Base-by-base conservation (phyloP, 352 stramenopile species). In the Aphanomyces euteiches region DNA sequence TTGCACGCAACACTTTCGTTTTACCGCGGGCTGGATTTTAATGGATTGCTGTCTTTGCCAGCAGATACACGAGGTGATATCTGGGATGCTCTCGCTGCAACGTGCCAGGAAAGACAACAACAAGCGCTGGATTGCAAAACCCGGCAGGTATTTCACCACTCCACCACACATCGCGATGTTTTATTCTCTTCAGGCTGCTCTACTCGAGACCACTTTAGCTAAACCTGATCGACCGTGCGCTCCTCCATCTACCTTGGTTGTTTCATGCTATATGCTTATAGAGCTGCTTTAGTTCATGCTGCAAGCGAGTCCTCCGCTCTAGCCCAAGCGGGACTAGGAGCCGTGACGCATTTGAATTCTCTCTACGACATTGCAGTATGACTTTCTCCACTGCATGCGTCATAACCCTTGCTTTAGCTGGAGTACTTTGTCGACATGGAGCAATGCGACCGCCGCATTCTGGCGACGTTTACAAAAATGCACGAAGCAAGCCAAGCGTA, bases 371-470 rank as follows among this genome's bases (percentile, higher is more conserved):
- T 50, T 1, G 64, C 64, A 17, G 64, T 70, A 7, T 17, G 37
- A 50, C 59, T 17, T 8, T 40, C 10, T 38, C 15, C 15, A 15
- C 28, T 40, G 17, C 19, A 59, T 43, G 19, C 15, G 28, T 61
- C 53, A 28, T 15, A 58, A 17, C 39, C 47, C 21, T 70, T 39
- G 8, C 19, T 36, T 41, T 67, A 67, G 83, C 84, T 93, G 37
- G 79, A 75, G 15, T 92, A 90, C 60, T 95, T 93, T 58, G 84
- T 95, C 47, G 85, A 95, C 66, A 95, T 93, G 85, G 87, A 95
- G 77, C 87, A 95, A 72, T 93, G 87, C 53, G 87, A 95, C 63
- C 82, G 84, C 3, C 88, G 88, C 38, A 76, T 95, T 39, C 61
- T 92, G 19, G 72, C 81, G 28, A 90, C 91, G 34, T 95, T 93